Conservation (phyloP, 2,329 filamentous ascomycete species). For the Sporothrix sp. region DNA sequence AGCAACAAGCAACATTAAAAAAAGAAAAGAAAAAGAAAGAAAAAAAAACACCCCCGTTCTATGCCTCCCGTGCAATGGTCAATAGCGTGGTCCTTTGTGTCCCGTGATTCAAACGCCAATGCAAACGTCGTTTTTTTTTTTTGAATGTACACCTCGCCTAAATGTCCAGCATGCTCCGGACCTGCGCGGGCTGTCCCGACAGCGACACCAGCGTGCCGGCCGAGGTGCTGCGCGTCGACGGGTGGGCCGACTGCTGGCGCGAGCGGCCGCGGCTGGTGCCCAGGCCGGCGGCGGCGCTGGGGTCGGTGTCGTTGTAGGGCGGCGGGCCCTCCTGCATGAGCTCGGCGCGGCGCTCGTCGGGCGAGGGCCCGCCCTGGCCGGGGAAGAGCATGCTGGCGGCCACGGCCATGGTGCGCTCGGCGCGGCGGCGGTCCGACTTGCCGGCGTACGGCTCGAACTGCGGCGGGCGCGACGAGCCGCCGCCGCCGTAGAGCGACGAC, state of each 20-base stretch:
- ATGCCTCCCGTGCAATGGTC: too few relatives aligned
- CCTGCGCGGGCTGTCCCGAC: constrained; percentile 40
- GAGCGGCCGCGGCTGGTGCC: constrained; percentile 22
- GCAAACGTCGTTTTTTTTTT: too few relatives aligned
- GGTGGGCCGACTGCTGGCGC: constrained; percentile 17
- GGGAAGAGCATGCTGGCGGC: constrained; percentile 43
- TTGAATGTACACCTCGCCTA: too few relatives aligned
- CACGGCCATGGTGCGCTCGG: constrained; percentile 34
- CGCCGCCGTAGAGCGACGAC: not conserved
- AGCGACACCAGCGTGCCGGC: constrained; percentile 38
- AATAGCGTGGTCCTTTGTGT: too few relatives aligned
- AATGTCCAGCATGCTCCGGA: constrained; percentile 50
- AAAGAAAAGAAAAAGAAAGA: too few relatives aligned
- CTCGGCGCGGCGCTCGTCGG: constrained; percentile 29
- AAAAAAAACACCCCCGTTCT: too few relatives aligned
- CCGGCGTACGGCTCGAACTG: constrained; percentile 28
- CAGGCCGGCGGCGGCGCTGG: constrained; percentile 9
- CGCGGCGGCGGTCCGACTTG: constrained; percentile 35
- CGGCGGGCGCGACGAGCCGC: constrained; percentile 18
- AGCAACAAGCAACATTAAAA: too few relatives aligned
- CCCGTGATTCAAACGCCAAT: too few relatives aligned
- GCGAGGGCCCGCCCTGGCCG: constrained; percentile 17
- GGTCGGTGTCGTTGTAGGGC: constrained; percentile 26
- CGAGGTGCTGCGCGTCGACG: constrained; percentile 35
- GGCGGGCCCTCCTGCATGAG: constrained; percentile 35